phyloP scores from a whole-genome alignment of 139 green algal species.

The Prasinococcaceae sp. region DNA sequence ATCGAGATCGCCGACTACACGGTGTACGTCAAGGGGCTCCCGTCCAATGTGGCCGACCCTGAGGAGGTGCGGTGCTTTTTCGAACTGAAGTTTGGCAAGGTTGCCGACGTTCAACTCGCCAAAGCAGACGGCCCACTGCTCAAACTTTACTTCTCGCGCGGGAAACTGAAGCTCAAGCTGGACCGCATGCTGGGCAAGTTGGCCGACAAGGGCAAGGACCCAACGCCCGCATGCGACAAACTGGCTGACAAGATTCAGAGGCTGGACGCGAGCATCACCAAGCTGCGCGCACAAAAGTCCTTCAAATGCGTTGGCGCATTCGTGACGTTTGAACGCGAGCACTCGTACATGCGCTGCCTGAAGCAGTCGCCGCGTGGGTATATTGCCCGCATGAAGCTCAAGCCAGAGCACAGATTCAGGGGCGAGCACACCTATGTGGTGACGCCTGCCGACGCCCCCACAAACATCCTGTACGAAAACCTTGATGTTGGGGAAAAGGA shows the following conservation, averaged over 20 bases:
- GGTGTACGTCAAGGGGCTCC: conserved; percentile 5
- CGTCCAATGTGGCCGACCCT: background rate
- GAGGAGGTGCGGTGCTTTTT: conserved; percentile 14
- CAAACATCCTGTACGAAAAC: conserved; percentile 7
- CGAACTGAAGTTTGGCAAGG: conserved; percentile 14
- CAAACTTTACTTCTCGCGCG: background rate
- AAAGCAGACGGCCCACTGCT: background rate
- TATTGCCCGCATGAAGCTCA: background rate
- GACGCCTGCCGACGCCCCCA: background rate
- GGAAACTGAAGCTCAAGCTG: background rate
- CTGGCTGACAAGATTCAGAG: background rate
- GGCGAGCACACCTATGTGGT: background rate
- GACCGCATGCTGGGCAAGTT: background rate
- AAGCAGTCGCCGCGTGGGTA: background rate
- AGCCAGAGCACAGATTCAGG: conserved; percentile 2
- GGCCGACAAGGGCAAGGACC: background rate
- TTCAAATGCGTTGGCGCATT: conserved; percentile 1
- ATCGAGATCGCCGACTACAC: conserved; percentile 9
- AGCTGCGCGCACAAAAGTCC: background rate
- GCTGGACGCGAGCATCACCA: background rate
- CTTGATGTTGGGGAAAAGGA: background rate
- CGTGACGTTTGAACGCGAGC: conserved; percentile 1
- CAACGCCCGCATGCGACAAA: too few relatives aligned
- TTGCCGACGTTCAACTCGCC: conserved; percentile 3
- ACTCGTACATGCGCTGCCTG: background rate